These are phyloP conservation scores for Aspergillus pseudoviridinutans DNA, from an alignment of 2,329 filamentous ascomycete genomes.

Conservation along the genomic window DNA sequence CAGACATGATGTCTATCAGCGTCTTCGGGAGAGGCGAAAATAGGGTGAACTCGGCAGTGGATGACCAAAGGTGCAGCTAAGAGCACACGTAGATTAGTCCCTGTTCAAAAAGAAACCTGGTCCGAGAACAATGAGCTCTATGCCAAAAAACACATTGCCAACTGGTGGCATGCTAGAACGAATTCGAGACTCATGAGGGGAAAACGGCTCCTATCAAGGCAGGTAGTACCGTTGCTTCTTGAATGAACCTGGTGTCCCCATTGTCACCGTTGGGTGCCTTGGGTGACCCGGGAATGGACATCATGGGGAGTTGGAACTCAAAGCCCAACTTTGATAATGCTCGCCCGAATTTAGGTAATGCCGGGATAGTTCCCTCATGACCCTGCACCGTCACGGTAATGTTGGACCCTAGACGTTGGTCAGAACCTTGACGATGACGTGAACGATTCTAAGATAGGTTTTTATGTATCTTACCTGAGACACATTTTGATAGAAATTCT, in stretches of 20 bases:
- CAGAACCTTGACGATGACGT: background rate
- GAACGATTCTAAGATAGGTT: background rate
- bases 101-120: background rate
- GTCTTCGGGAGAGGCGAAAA: conserved; percentile 71
- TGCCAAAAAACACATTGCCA: conserved; percentile 6
- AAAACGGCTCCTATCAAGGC: conserved; percentile 17
- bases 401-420: conserved; percentile 59
- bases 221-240: conserved; percentile 63
- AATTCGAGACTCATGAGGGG: conserved; percentile 6
- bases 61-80: conserved; percentile 73
- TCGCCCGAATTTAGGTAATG: conserved; percentile 66
- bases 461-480: conserved; percentile 59
- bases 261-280: conserved; percentile 39
- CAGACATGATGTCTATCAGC: conserved; percentile 69
- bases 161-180: conserved; percentile 7
- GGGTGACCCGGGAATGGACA: conserved; percentile 54
- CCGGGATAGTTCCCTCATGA: conserved; percentile 69
- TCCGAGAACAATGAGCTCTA: conserved; percentile 22
- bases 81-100: conserved; percentile 12
- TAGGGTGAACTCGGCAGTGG: conserved; percentile 78
- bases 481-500: conserved; percentile 75
- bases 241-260: conserved; percentile 66
- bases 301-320: conserved; percentile 65
- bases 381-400: conserved; percentile 71
- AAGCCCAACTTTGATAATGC: conserved; percentile 69